Evolutionary conservation across 768 basidiomycete genomes (phyloP), one percentile per base, ranked within the genome.

Genomic region (Floccularia luteovirens): DNA sequence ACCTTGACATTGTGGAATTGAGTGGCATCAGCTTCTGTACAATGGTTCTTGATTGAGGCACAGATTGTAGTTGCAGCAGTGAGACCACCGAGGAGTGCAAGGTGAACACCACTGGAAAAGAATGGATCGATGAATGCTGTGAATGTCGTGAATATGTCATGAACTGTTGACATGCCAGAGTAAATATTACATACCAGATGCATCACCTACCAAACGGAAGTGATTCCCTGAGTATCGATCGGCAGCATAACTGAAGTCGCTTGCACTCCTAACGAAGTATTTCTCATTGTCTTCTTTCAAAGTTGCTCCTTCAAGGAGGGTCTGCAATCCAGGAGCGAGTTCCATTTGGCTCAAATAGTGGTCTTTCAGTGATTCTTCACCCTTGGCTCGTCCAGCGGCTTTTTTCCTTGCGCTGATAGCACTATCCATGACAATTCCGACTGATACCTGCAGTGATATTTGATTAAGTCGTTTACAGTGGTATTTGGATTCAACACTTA

Each of bases 361-460:
- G 8, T 54, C 54, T 8, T 41, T 45, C 4, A 59, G 41, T 0
- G 56, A 42, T 17, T 42, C 37, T 24, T 43, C 38, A 2, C 36
- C 43, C 24, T 19, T 40, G 19, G 43, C 44, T 17, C 46, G 30
- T 19, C 43, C 47, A 1, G 45, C 46, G 2, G 46, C 48, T 38
- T 59, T 58, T 47, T 64, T 63, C 31, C 45, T 38, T 5, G 43
- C 52, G 37, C 56, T 58, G 35, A 50, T 52, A 0, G 54, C 53
- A 25, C 67, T 59, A 40, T 71, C 59, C 59, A 72, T 66, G 25
- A 77, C 75, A 41, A 77, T 47, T 5, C 76, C 75, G 14, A 77
- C 68, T 8, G 75, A 77, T 1, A 67, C 68, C 20, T 52, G 17
- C n/a, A 8, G 16, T 34, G 8, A 17, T 14, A 22, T 19, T 23